Percentiles rank a stretch among this genome's conserved stretches.
Evolutionary conservation across 1,139 yeast genomes (phyloP).

Genomic region (Hanseniaspora sp.): DNA sequence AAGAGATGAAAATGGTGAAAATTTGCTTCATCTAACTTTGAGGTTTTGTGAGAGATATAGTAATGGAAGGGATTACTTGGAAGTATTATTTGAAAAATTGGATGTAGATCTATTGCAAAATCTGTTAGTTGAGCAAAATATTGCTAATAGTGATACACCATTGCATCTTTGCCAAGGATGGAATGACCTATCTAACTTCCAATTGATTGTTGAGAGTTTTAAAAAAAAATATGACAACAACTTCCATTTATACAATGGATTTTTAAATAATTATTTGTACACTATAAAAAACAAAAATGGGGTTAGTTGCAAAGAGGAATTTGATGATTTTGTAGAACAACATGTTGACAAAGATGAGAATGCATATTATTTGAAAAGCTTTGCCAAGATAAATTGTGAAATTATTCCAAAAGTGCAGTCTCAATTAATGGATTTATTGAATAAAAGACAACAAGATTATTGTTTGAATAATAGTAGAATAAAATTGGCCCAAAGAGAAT

Average conservation of each 20-base stretch:
- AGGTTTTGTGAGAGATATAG: not conserved
- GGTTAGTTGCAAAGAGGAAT: not conserved
- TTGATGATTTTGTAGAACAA: not conserved
- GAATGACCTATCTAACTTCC: conserved; percentile 36
- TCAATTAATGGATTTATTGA: not conserved
- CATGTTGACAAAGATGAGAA: not conserved
- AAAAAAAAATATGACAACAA: not conserved
- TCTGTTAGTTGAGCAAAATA: conserved; percentile 67
- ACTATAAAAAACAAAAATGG: conserved; percentile 54
- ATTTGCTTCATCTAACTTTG: conserved; percentile 1
- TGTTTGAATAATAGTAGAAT: not conserved
- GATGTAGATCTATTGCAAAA: conserved; percentile 36
- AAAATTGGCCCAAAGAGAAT: not conserved
- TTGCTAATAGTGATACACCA: conserved; percentile 70
- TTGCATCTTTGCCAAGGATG: conserved; percentile 66
- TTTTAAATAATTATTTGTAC: conserved; percentile 31
- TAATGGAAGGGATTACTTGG: not conserved
- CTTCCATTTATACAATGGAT: not conserved
- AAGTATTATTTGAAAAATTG: not conserved
- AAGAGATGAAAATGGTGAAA: conserved; percentile 22
- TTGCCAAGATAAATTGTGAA: conserved; percentile 1
- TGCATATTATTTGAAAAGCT: not conserved
- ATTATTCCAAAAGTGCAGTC: conserved; percentile 3
- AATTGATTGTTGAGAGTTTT: not conserved
- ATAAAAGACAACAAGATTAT: not conserved